phyloP scores from a whole-genome alignment of 495 filamentous ascomycete species.

The Hyaloscypha bicolor region DNA sequence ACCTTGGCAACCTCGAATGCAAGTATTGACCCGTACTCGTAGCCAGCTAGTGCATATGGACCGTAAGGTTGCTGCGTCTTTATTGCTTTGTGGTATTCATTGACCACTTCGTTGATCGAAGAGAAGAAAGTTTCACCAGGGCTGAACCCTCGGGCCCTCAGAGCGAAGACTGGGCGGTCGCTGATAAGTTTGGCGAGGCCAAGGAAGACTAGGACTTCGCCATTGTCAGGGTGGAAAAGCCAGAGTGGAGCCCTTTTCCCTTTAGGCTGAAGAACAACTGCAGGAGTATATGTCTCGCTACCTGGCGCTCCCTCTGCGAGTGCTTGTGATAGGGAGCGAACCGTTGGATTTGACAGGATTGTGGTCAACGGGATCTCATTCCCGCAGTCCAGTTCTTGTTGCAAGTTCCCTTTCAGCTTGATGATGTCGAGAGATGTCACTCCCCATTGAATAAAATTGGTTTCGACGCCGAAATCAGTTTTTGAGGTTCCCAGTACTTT shows the following conservation, averaged over 20 bases:
- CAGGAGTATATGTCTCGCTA: slow-evolving; percentile 46
- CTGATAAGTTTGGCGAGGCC: slow-evolving; percentile 44
- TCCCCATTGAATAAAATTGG: slow-evolving; percentile 44
- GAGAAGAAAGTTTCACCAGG: background rate
- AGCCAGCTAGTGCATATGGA: slow-evolving; percentile 59
- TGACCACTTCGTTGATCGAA: slow-evolving; percentile 22
- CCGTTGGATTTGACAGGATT: slow-evolving; percentile 45
- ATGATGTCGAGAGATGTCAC: slow-evolving; percentile 50
- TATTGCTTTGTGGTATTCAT: slow-evolving; percentile 46
- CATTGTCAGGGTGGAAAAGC: slow-evolving; percentile 58
- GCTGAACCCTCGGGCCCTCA: slow-evolving; percentile 56
- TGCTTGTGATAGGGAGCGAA: slow-evolving; percentile 37
- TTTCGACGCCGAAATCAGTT: slow-evolving; percentile 36
- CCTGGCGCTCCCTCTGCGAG: slow-evolving; percentile 21
- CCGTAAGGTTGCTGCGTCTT: slow-evolving; percentile 49
- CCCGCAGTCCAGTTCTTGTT: slow-evolving; percentile 26
- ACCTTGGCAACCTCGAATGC: slow-evolving; percentile 56
- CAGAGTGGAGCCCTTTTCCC: slow-evolving; percentile 54
- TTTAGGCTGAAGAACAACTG: slow-evolving; percentile 44
- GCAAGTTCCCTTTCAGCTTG: slow-evolving; percentile 31
- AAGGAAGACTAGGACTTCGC: slow-evolving; percentile 59
- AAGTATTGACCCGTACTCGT: slow-evolving; percentile 53
- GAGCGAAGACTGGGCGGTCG: slow-evolving; percentile 54
- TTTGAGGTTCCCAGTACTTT: background rate
- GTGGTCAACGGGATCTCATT: slow-evolving; percentile 39